phyloP scores from a whole-genome alignment of 139 green algal species.

The Mesotaenium endlicherianum region DNA sequence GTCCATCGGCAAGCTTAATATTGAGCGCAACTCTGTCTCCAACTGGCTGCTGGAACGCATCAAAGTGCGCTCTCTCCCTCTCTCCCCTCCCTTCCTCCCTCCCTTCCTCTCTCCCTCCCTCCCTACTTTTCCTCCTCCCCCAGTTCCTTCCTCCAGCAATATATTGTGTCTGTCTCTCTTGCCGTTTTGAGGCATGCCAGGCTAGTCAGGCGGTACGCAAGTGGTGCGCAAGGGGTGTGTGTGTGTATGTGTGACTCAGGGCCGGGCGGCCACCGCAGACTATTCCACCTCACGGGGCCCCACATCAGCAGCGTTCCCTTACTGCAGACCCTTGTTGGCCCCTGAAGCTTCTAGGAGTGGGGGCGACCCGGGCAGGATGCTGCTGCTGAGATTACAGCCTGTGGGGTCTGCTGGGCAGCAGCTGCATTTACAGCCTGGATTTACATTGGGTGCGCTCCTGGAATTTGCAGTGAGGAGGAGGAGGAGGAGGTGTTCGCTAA shows the following conservation, averaged over 20 bases:
- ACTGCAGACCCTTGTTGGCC: too few relatives aligned
- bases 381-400: too few relatives aligned
- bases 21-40: constrained; percentile 29
- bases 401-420: too few relatives aligned
- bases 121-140: neutral
- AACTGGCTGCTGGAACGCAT: constrained; percentile 16
- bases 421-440: too few relatives aligned
- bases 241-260: neutral
- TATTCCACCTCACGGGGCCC: neutral
- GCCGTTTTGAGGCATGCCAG: neutral
- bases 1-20: constrained; percentile 38
- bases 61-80: neutral
- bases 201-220: neutral
- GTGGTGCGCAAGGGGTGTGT: neutral
- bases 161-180: too few relatives aligned
- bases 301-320: neutral
- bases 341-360: too few relatives aligned
- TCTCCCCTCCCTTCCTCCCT: neutral
- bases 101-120: neutral
- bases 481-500: too few relatives aligned
- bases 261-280: neutral
- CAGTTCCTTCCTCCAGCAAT: neutral
- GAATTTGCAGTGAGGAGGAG: too few relatives aligned
- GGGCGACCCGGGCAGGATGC: too few relatives aligned
- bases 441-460: too few relatives aligned